Conservation (phyloP, 1,284 basidiomycete species). For the Gomphus bonarii region DNA sequence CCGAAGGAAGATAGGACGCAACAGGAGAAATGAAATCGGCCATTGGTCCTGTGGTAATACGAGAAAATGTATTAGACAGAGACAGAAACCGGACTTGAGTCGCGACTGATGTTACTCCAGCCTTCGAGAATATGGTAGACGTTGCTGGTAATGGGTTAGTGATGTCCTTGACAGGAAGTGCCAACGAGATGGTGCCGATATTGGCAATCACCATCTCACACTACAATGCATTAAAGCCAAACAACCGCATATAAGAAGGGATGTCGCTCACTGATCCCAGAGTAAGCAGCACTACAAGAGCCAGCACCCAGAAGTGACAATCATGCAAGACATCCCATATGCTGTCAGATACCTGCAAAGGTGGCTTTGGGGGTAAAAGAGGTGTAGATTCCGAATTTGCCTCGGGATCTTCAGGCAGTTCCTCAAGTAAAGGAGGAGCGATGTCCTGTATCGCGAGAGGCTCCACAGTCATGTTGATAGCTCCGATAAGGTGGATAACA, state of each 20-base stretch:
- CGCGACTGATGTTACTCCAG: slow-evolving; percentile 26
- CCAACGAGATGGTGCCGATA: slow-evolving; percentile 63
- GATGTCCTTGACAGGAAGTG: slow-evolving; percentile 31
- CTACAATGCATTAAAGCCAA: slow-evolving; percentile 25
- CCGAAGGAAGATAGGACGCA: slow-evolving; percentile 28
- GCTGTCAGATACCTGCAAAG: slow-evolving; percentile 18
- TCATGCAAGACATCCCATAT: slow-evolving; percentile 40
- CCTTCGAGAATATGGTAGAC: slow-evolving; percentile 13
- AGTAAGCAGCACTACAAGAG: slow-evolving; percentile 27
- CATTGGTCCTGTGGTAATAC: slow-evolving; percentile 56
- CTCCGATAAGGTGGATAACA: slow-evolving; percentile 42
- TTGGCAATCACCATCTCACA: slow-evolving; percentile 76
- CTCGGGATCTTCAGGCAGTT: slow-evolving; percentile 16
- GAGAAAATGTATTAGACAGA: slow-evolving; percentile 56
- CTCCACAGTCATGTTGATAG: slow-evolving; percentile 30
- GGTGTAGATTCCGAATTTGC: slow-evolving; percentile 32
- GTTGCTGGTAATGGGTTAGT: slow-evolving; percentile 13
- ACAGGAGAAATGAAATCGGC: slow-evolving; percentile 62
- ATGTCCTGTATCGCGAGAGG: slow-evolving; percentile 2
- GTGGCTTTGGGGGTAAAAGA: slow-evolving; percentile 26
- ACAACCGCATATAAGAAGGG: not conserved
- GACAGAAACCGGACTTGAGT: slow-evolving; percentile 64
- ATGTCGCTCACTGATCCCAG: slow-evolving; percentile 36
- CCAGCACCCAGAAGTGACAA: slow-evolving; percentile 47
- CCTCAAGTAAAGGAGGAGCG: not conserved